These are phyloP conservation scores for Collariella sp. DNA, from an alignment of 495 filamentous ascomycete genomes.

Conservation along the genomic window DNA sequence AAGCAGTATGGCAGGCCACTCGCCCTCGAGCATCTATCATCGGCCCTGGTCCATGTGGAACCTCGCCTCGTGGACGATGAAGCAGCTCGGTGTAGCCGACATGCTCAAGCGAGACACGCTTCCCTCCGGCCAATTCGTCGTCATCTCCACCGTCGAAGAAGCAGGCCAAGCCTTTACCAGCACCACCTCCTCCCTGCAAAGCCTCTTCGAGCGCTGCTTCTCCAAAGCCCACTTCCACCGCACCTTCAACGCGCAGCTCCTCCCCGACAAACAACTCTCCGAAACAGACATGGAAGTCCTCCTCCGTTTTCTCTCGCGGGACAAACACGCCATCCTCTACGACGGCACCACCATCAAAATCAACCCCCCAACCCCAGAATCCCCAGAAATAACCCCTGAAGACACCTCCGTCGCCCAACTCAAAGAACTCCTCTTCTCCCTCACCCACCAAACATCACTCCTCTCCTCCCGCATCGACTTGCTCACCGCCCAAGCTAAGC, in stretches of 20 bases:
- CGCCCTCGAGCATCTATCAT: constrained; percentile 62
- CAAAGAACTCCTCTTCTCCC: constrained; percentile 54
- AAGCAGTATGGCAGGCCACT: constrained; percentile 76
- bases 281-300: constrained; percentile 60
- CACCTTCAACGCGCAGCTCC: constrained; percentile 47
- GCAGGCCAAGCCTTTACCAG: constrained; percentile 37
- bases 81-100: constrained; percentile 55
- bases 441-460: constrained; percentile 48
- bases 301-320: constrained; percentile 62
- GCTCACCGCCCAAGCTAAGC: constrained; percentile 54
- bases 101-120: constrained; percentile 35
- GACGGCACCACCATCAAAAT: constrained; percentile 73
- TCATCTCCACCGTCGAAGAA: constrained; percentile 51
- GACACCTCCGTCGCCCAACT: constrained; percentile 76
- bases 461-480: constrained; percentile 47
- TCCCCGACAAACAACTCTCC: constrained; percentile 46
- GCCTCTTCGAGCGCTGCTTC: constrained; percentile 56
- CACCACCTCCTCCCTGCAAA: not conserved
- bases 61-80: constrained; percentile 67
- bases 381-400: constrained; percentile 52
- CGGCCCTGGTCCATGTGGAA: constrained; percentile 44
- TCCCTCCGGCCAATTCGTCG: constrained; percentile 46
- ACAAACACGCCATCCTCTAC: constrained; percentile 54
- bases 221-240: constrained; percentile 55
- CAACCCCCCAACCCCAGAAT: constrained; percentile 25